Evolutionary conservation across 345 rosid species (phyloP).

Genomic region (Eucalyptus cloeziana): DNA sequence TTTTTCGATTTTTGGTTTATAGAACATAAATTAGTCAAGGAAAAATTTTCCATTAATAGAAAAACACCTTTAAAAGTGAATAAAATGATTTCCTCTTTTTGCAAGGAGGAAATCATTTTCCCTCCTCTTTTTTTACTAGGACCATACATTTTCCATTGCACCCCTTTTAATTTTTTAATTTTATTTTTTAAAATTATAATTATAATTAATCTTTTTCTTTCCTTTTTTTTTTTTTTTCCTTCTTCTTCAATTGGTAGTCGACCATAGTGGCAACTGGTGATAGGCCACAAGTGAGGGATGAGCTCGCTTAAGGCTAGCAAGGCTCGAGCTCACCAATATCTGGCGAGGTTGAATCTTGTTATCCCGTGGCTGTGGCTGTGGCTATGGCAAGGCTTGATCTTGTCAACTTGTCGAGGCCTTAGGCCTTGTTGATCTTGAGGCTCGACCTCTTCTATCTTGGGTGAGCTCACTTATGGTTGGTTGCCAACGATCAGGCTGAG

Average conservation of each 20-base stretch:
- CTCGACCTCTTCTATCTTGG: background rate
- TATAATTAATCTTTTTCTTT: no score
- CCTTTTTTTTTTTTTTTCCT: background rate
- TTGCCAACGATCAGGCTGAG: rapidly evolving
- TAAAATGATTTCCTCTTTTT: no score
- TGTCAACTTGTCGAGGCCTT: background rate
- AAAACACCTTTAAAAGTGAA: no score
- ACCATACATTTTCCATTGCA: background rate
- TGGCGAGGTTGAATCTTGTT: background rate
- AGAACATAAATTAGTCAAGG: no score
- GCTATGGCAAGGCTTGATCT: background rate
- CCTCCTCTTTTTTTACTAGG: background rate
- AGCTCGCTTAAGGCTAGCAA: background rate
- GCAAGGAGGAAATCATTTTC: no score
- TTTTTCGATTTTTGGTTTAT: no score
- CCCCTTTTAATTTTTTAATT: background rate
- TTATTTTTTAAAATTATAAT: no score
- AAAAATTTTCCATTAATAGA: background rate
- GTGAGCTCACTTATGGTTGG: background rate
- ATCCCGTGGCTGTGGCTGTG: background rate
- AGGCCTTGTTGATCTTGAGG: background rate
- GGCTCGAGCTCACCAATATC: background rate
- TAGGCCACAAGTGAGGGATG: rapidly evolving
- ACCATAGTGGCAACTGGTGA: rapidly evolving
- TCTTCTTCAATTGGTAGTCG: rapidly evolving